Percentiles rank a stretch among this genome's conserved stretches.
Conservation (phyloP, 2,329 filamentous ascomycete species). For the Xylaria multiplex region DNA sequence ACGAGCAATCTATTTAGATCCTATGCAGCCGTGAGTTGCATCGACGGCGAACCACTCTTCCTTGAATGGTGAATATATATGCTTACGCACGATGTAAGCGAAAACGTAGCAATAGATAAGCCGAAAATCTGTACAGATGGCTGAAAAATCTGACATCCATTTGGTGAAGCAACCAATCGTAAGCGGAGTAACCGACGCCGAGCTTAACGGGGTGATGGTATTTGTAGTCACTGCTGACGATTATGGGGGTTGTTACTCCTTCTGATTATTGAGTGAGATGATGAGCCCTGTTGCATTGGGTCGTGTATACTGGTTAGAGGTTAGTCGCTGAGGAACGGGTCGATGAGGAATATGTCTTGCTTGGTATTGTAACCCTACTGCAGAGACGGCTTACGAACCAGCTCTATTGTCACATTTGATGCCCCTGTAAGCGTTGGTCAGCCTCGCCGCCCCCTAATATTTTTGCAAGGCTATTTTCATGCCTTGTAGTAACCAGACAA, state of each 20-base stretch:
- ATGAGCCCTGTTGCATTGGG: constrained; percentile 17
- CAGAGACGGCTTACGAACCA: constrained; percentile 29
- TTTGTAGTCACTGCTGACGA: constrained; percentile 31
- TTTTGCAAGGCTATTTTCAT: constrained; percentile 33
- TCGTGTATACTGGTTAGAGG: constrained; percentile 7
- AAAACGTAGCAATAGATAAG: constrained; percentile 20
- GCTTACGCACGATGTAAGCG: constrained; percentile 32
- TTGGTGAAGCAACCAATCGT: constrained; percentile 25
- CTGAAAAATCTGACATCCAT: constrained; percentile 29
- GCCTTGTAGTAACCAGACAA: constrained; percentile 15
- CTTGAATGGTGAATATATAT: constrained; percentile 17
- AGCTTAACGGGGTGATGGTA: constrained; percentile 15
- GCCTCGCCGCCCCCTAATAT: constrained; percentile 28
- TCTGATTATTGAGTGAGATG: constrained; percentile 26
- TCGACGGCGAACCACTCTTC: constrained; percentile 8
- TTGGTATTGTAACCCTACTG: constrained; percentile 31
- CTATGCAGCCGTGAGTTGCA: neutral
- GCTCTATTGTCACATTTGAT: constrained; percentile 31
- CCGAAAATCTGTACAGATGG: constrained; percentile 20
- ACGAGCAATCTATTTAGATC: neutral
- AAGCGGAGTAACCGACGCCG: constrained; percentile 22
- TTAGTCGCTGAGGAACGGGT: constrained; percentile 12
- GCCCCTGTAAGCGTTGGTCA: constrained; percentile 29
- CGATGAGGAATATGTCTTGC: constrained; percentile 13
- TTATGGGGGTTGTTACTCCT: constrained; percentile 19